Evolutionary conservation across 2,329 filamentous ascomycete genomes (phyloP), one percentile per base, ranked within the genome.

Genomic region (Ambrosiella cleistominuta): DNA sequence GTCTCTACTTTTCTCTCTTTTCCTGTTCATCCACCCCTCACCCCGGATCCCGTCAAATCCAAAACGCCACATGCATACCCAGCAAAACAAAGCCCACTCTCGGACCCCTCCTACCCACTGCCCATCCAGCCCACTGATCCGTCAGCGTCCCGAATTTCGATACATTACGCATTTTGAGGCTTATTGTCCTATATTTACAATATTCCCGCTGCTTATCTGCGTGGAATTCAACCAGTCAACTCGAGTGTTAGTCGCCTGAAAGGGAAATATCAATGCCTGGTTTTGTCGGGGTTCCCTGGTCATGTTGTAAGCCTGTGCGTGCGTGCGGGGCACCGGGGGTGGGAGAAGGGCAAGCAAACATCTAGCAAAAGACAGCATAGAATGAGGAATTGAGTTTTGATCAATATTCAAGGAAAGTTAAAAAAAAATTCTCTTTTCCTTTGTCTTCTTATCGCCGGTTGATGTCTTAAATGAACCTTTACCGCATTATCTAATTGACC

Each of bases 231-330:
- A 11, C n/a, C 9, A 27, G n/a, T n/a, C 2, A 42, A 42, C 11
- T n/a, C 17, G 8, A 57, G 55, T 50, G 44, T 52, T 45, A 49
- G 47, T 57, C 37, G 55, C 55, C 55, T 36, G 50, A 52, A 57
- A 57, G 13, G 55, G 55, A 11, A 57, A 57, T 50, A 15, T 35
- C 12, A 9, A 35, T 27, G 9, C 27, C 35, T 35, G 2, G 12
- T 51, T n/a, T 35, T 8, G 2, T 19, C 47, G 9, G 17, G 15
- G 2, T 19, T 35, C 19, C 19, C 19, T 11, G 27, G 45, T 4
- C 45, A 3, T 27, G 27, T 27, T 5, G 27, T 27, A 27, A 5
- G 27, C 27, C 27, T 27, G 27, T 27, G 27, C 27, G 27, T 27
- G 11, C 39, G 39, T n/a, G 11, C 6, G 11, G 39, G 11, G n/a